Conservation (phyloP, 192 early-diverging fungal species). For the Jimgerdemannia flammicorona region DNA sequence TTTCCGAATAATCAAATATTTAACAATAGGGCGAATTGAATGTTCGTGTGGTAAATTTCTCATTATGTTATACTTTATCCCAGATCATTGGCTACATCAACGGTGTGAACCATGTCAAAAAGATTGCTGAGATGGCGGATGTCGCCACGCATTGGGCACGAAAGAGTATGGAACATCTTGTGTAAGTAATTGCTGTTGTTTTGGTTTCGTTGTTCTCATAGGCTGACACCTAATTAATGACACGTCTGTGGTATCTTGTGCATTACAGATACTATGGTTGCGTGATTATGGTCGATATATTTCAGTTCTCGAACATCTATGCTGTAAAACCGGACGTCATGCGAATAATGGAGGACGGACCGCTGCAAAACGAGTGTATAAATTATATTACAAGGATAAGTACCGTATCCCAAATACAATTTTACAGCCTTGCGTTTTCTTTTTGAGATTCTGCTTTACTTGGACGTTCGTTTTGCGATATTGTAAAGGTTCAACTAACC, state of each 20-base stretch:
- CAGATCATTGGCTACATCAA: constrained; percentile 80
- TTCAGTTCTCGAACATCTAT: constrained; percentile 95
- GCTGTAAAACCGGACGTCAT: constrained; percentile 60
- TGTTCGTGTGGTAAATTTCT: too few species aligned
- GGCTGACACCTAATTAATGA: background rate
- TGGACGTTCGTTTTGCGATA: too few species aligned
- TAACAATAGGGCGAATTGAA: too few species aligned
- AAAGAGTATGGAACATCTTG: constrained; percentile 82
- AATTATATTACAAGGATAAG: constrained; percentile 64
- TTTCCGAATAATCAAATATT: too few species aligned
- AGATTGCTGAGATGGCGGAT: constrained; percentile 77
- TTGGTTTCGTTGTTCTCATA: background rate
- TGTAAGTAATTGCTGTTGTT: constrained; percentile 50
- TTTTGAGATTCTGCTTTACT: too few species aligned
- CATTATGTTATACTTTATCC: background rate
- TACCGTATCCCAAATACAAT: background rate
- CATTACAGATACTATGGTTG: constrained; percentile 79
- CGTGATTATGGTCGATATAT: constrained; percentile 86
- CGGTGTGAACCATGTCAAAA: constrained; percentile 78
- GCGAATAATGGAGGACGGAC: constrained; percentile 53
- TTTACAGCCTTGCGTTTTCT: too few species aligned
- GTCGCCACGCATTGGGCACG: constrained; percentile 73
- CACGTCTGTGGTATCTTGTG: background rate
- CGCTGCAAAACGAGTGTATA: constrained; percentile 74
- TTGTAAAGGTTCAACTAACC: too few species aligned